Evolutionary conservation across 352 stramenopile species (phyloP).

Genomic region (Phytopythium delawarense): DNA sequence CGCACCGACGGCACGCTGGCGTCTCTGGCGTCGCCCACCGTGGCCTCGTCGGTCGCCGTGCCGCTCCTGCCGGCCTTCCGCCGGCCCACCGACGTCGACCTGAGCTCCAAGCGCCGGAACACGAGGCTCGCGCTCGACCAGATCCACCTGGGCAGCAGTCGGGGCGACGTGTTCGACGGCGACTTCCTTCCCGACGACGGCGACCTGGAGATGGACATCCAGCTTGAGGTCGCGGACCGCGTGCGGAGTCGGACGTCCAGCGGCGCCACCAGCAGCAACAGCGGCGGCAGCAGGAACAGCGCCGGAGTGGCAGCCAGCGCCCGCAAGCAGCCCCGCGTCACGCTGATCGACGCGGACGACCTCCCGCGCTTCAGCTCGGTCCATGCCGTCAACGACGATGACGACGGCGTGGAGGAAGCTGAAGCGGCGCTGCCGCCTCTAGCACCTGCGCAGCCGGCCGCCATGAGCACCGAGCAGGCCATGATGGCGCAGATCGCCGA

Average conservation of each 20-base stretch:
- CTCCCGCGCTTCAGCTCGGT: constrained; percentile 2
- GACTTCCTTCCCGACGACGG: background rate
- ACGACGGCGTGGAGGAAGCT: background rate
- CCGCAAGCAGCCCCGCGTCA: background rate
- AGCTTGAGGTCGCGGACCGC: constrained; percentile 5
- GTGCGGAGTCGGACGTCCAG: constrained; percentile 1
- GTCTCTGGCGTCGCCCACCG: background rate
- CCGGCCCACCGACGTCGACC: background rate
- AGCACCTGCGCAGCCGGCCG: background rate
- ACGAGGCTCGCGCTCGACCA: constrained; percentile 5
- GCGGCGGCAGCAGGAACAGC: constrained; percentile 1
- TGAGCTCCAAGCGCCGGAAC: background rate
- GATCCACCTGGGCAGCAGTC: constrained; percentile 4
- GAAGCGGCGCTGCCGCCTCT: background rate
- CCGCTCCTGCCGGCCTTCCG: background rate
- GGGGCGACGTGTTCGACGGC: background rate
- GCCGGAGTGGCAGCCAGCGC: background rate
- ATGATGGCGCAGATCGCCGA: constrained; percentile 50
- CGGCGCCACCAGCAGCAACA: constrained; percentile 1
- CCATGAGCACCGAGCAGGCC: constrained; percentile 9
- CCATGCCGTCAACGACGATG: background rate
- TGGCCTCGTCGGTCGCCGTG: background rate
- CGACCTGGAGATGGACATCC: background rate
- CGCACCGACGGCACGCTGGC: constrained; percentile 1
- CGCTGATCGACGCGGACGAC: constrained; percentile 5